A percentile compares a stretch with the other conserved stretches of the same genome.
phyloP scores from a whole-genome alignment of 306 rosid genomes.

The Sicyos edulis region DNA sequence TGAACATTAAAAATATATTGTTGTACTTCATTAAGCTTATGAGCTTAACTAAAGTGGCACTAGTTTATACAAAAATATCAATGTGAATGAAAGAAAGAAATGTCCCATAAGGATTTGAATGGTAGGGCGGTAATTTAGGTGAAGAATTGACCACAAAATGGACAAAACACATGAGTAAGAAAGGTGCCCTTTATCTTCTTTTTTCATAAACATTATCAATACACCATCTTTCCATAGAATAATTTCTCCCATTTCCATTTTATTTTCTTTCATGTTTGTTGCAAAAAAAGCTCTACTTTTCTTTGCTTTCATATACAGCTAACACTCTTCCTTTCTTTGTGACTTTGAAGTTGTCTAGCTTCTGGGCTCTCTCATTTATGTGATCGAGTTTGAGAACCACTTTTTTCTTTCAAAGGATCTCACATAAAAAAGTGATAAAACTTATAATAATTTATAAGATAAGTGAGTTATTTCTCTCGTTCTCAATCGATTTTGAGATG shows the following conservation, averaged over 20 bases:
- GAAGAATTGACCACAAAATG: slow-evolving; percentile 2
- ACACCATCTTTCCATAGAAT: background rate
- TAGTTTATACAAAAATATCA: background rate
- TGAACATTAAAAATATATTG: background rate
- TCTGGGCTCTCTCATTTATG: background rate
- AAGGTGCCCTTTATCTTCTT: background rate
- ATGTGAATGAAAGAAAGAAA: background rate
- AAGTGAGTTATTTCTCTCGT: too few relatives aligned
- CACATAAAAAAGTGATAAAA: too few relatives aligned
- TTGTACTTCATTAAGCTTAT: slow-evolving; percentile 4
- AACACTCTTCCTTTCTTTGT: too few relatives aligned
- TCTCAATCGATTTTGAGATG: too few relatives aligned
- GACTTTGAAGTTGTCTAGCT: too few relatives aligned
- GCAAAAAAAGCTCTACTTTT: slow-evolving; percentile 13
- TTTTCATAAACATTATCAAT: too few relatives aligned
- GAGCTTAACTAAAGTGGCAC: background rate
- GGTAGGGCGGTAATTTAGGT: slow-evolving; percentile 1
- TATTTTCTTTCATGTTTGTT: background rate
- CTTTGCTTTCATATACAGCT: slow-evolving; percentile 19
- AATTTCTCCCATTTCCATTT: background rate
- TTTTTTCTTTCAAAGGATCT: too few relatives aligned
- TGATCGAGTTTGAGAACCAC: slow-evolving; percentile 8
- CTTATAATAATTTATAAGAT: too few relatives aligned
- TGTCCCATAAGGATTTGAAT: slow-evolving; percentile 11
- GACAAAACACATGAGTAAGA: slow-evolving; percentile 13